Percentiles rank a stretch among this genome's conserved stretches.
These are phyloP conservation scores for Hsuehochloa calcarea DNA, from an alignment of 176 grass and related monocot genomes.

Conservation along the genomic window DNA sequence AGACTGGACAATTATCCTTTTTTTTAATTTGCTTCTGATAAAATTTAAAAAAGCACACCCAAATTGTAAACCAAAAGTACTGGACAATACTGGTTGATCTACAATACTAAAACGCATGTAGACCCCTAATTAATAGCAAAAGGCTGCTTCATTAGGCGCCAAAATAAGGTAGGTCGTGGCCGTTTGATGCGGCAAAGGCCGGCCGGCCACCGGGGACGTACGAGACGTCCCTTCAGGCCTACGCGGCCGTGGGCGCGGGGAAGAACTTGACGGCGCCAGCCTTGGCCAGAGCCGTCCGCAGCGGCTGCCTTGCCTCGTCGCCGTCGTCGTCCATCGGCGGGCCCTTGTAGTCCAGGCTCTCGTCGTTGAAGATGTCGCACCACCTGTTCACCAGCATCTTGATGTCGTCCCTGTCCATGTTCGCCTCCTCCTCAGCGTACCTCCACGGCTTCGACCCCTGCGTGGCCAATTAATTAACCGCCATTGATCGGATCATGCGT, in stretches of 20 bases:
- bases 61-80: background rate
- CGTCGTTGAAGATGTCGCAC: slow-evolving; percentile 63
- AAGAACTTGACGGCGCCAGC: slow-evolving; percentile 28
- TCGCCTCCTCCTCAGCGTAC: slow-evolving; percentile 64
- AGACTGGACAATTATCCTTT: background rate
- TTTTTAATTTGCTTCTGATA: background rate
- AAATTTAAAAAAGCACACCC: background rate
- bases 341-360: slow-evolving; percentile 51
- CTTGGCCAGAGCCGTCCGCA: slow-evolving; percentile 31
- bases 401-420: slow-evolving; percentile 78
- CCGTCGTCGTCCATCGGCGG: background rate
- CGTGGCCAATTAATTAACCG: background rate
- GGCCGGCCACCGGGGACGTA: background rate
- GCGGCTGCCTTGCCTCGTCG: background rate
- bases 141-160: background rate
- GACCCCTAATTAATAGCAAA: background rate
- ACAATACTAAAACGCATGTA: slow-evolving; percentile 19
- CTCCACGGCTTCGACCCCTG: slow-evolving; percentile 84
- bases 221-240: background rate
- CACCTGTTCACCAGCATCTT: slow-evolving; percentile 63
- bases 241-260: slow-evolving; percentile 64
- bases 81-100: background rate
- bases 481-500: background rate
- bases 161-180: background rate
- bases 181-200: background rate